Percentiles rank a stretch among this genome's conserved stretches.
Evolutionary conservation across 768 basidiomycete genomes (phyloP).

Genomic region (Amylocystis lapponica): DNA sequence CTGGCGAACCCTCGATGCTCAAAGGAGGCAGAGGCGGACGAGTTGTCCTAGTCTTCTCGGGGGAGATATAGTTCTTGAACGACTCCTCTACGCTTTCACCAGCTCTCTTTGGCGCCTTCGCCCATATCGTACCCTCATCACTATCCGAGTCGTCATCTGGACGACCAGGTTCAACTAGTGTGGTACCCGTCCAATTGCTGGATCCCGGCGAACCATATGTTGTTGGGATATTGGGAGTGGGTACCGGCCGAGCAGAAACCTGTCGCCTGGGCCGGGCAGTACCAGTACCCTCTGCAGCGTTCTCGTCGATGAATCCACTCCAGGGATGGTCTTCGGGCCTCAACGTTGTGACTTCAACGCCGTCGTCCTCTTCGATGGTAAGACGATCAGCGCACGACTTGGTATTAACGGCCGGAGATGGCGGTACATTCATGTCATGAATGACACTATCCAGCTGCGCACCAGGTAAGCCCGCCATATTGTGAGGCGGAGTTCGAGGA

Average conservation of each 20-base stretch:
- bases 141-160: conserved; percentile 48
- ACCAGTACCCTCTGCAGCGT: conserved; percentile 10
- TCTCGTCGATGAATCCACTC: conserved; percentile 16
- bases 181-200: no score
- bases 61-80: conserved; percentile 2
- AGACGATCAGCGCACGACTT: no score
- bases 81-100: conserved; percentile 5
- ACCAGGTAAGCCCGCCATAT: conserved; percentile 40
- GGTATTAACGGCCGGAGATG: no score
- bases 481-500: conserved; percentile 47
- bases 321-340: conserved; percentile 6
- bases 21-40: conserved; percentile 21
- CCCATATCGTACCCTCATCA: conserved; percentile 42
- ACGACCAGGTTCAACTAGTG: no score
- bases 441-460: no score
- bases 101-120: conserved; percentile 29
- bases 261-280: no score
- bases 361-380: conserved; percentile 8
- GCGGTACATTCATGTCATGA: no score
- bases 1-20: conserved; percentile 19
- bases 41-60: conserved; percentile 4
- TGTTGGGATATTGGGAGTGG: no score
- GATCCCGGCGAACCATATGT: no score
- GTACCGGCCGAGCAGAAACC: no score
- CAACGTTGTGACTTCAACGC: conserved; percentile 2